phyloP scores from a whole-genome alignment of 2,329 filamentous ascomycete genomes.

The Lasiodiplodia theobromae region DNA sequence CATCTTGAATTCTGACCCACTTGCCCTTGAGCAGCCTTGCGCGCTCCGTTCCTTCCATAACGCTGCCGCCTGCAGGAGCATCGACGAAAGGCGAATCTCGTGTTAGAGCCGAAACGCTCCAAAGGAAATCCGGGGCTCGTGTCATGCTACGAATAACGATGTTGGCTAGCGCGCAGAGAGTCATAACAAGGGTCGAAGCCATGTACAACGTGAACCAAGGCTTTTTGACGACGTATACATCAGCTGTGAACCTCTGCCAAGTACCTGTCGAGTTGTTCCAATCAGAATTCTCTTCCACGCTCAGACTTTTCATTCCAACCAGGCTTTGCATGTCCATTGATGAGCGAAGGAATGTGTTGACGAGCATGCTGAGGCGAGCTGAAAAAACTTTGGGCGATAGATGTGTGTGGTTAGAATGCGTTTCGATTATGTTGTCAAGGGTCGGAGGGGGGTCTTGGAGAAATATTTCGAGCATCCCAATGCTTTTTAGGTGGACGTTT shows the following conservation, averaged over 20 bases:
- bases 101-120: conserved; percentile 30
- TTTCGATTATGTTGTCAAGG: not conserved
- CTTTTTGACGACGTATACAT: not conserved
- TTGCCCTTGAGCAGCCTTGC: conserved; percentile 29
- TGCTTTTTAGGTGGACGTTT: not conserved
- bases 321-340: conserved; percentile 13
- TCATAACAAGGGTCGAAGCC: conserved; percentile 16
- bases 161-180: conserved; percentile 27
- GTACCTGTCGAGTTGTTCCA: conserved; percentile 15
- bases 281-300: not conserved
- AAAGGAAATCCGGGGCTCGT: conserved; percentile 31
- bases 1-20: conserved; percentile 34
- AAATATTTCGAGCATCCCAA: conserved; percentile 14
- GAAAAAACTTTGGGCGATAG: conserved; percentile 1
- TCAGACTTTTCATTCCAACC: not conserved
- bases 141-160: conserved; percentile 27
- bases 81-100: conserved; percentile 31
- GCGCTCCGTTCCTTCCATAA: conserved; percentile 29
- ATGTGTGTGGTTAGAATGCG: not conserved
- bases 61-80: conserved; percentile 22
- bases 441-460: conserved; percentile 5
- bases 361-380: conserved; percentile 29
- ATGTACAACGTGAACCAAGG: conserved; percentile 27
- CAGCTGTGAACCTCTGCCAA: not conserved
- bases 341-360: conserved; percentile 32